Evolutionary conservation across 78 protist genomes (phyloP).

Genomic region (Guillardia theta): DNA sequence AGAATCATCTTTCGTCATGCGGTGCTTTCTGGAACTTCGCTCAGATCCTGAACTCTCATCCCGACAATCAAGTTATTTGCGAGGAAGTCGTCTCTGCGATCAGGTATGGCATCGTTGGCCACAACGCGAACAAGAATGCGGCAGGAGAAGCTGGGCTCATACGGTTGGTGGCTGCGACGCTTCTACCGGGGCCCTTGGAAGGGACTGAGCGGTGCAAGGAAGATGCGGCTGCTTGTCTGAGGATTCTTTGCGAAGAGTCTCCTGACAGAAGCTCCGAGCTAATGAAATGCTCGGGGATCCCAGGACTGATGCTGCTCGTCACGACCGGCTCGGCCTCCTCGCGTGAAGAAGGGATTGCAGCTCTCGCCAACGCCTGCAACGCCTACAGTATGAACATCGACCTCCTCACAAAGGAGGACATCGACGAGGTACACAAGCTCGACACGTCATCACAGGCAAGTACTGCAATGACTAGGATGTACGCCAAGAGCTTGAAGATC

Average conservation of each 20-base stretch:
- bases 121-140: neutral
- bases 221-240: neutral
- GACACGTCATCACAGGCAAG: no score
- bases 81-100: neutral
- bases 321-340: neutral
- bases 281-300: neutral
- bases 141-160: neutral
- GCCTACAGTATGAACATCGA: neutral
- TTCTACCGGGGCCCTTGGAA: neutral
- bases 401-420: neutral
- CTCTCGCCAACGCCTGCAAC: neutral
- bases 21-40: neutral
- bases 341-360: neutral
- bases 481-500: no score
- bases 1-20: neutral
- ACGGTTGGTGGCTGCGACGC: neutral
- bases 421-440: no score
- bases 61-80: no score
- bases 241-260: neutral
- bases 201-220: neutral
- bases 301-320: neutral
- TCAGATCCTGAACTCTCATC: neutral
- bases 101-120: neutral
- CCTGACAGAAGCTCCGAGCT: neutral
- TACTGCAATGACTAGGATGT: no score